Conservation (phyloP, 2,329 filamentous ascomycete species). For the Magnaporthiopsis incrustans region DNA sequence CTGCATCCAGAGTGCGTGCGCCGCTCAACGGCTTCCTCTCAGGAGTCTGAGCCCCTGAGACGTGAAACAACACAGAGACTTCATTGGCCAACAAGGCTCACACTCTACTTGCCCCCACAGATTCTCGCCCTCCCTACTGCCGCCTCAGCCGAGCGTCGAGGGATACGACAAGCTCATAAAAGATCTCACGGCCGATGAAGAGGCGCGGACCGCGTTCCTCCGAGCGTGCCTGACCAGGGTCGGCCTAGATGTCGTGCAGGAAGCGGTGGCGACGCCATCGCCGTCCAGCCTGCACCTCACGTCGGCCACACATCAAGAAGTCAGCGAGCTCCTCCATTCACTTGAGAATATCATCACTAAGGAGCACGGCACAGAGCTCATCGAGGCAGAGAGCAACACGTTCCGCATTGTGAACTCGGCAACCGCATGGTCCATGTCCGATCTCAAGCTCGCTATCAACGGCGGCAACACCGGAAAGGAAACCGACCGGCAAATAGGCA, state of each 20-base stretch:
- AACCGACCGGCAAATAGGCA: constrained; percentile 36
- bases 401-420: constrained; percentile 57
- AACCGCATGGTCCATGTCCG: constrained; percentile 1
- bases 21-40: neutral
- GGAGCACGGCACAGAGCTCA: constrained; percentile 59
- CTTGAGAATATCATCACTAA: constrained; percentile 60
- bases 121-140: constrained; percentile 74
- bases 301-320: constrained; percentile 54
- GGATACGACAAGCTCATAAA: constrained; percentile 65
- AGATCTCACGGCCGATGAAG: constrained; percentile 60
- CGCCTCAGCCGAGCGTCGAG: constrained; percentile 55
- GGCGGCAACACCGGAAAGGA: constrained; percentile 36
- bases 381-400: constrained; percentile 74
- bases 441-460: constrained; percentile 40
- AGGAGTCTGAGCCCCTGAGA: neutral
- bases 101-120: constrained; percentile 33
- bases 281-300: constrained; percentile 78
- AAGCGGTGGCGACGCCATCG: constrained; percentile 61
- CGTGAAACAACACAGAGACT: neutral
- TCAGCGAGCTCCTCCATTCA: constrained; percentile 58
- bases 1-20: constrained; percentile 75
- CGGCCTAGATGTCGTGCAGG: constrained; percentile 67
- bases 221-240: constrained; percentile 73
- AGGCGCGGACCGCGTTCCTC: constrained; percentile 63
- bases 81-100: no score